Conservation (phyloP, 257 asterid genomes). For the Rhazya stricta region DNA sequence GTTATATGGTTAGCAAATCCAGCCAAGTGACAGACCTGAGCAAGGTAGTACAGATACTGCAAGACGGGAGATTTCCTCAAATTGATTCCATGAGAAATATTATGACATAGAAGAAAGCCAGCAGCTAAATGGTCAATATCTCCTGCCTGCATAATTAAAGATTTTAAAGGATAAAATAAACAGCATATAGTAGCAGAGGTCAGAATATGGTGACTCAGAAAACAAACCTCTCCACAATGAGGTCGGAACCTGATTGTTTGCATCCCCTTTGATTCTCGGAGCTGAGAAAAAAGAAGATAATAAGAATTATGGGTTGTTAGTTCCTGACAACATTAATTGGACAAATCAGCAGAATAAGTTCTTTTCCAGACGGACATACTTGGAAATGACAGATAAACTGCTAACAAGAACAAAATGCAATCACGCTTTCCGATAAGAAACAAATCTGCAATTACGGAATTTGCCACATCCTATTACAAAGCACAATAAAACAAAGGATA, state of each 20-base stretch:
- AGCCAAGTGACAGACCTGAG: conserved; percentile 62
- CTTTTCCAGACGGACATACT: not conserved
- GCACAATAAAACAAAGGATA: not conserved
- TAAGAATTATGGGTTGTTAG: not conserved
- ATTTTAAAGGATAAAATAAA: not conserved
- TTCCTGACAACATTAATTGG: not conserved
- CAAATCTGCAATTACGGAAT: not conserved
- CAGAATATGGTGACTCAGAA: conserved; percentile 28
- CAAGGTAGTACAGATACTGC: conserved; percentile 89
- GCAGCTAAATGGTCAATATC: conserved; percentile 98
- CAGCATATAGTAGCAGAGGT: not conserved
- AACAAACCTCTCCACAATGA: conserved; percentile 95
- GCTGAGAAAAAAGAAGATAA: conserved; percentile 41
- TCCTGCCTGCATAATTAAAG: conserved; percentile 66
- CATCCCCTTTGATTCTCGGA: conserved; percentile 86
- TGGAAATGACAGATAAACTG: not conserved
- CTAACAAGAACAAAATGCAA: not conserved
- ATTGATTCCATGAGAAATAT: conserved; percentile 89
- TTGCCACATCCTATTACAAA: not conserved
- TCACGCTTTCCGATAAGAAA: not conserved
- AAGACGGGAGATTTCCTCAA: conserved; percentile 83
- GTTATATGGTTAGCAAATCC: conserved; percentile 12
- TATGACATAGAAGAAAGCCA: conserved; percentile 83
- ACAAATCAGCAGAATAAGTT: not conserved
- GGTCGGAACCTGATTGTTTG: conserved; percentile 87